phyloP scores from a whole-genome alignment of 2,329 filamentous ascomycete species.

The Alternaria sp. region DNA sequence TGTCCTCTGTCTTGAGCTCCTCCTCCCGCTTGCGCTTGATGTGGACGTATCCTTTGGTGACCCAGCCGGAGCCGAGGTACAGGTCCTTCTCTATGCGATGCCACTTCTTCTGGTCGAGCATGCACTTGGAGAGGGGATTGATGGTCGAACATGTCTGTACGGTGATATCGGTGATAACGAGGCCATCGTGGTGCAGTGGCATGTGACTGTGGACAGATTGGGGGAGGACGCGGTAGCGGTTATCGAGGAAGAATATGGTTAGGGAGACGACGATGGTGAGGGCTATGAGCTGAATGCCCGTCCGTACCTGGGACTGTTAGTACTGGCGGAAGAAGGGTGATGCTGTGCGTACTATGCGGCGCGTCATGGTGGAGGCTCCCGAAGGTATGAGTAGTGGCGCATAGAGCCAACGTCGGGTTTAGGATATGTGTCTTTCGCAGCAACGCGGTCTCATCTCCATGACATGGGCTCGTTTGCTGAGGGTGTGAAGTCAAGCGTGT shows the following conservation, averaged over 20 bases:
- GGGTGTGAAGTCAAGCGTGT: not conserved
- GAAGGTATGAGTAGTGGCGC: conserved; percentile 15
- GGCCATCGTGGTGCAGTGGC: conserved; percentile 79
- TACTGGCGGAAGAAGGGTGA: not conserved
- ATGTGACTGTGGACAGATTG: conserved; percentile 85
- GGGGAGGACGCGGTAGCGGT: conserved; percentile 85
- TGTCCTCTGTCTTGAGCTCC: conserved; percentile 75
- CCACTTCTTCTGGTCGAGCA: conserved; percentile 75
- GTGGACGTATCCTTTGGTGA: conserved; percentile 79
- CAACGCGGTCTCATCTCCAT: conserved; percentile 17
- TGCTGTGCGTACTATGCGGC: conserved; percentile 43
- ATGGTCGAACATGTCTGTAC: conserved; percentile 76
- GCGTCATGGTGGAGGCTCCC: conserved; percentile 43
- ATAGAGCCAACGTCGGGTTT: conserved; percentile 14
- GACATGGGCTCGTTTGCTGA: conserved; percentile 4
- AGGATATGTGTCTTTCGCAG: conserved; percentile 8
- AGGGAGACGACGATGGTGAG: conserved; percentile 69
- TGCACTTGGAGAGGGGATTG: conserved; percentile 77
- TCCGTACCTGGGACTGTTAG: conserved; percentile 55
- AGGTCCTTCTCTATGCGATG: conserved; percentile 88
- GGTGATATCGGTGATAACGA: conserved; percentile 84
- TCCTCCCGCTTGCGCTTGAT: conserved; percentile 86
- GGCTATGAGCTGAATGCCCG: conserved; percentile 75
- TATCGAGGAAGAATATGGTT: conserved; percentile 82
- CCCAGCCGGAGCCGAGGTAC: conserved; percentile 76